Base-by-base conservation (phyloP, 2,329 filamentous ascomycete genomes). In the Trichoderma semiorbis region DNA sequence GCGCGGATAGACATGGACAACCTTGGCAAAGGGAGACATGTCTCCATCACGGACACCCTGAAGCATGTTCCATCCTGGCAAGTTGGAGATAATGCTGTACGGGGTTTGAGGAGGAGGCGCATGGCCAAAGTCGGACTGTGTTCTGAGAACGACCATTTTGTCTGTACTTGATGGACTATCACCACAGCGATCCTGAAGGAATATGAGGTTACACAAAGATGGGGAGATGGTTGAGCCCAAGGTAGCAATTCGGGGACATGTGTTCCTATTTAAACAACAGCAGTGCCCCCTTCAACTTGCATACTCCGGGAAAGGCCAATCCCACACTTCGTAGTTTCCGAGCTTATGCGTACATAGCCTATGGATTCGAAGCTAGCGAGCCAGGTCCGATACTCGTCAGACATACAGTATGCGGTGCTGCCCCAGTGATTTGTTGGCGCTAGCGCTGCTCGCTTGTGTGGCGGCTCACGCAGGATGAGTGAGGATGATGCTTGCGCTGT, bases 1-100 rank as follows among this genome's bases (percentile, higher is more conserved):
- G 5, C 85, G 82, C 12, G 85, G 85, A 62, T 87, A 87, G 32
- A 86, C 79, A 70, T 84, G 81, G 64, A 79, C 79, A 1, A 86
- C 58, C 21, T 66, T 77, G 39, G 76, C 60, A n/a, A 85, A 67
- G 1, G 82, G 63, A 12, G 75, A 70, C 32, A 71, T 73, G 65
- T 85, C 84, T 18, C 84, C 84, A 8, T 85, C 80, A 10, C 84
- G 81, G 39, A 86, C 74, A 5, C 75, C 75, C 58, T 80, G 74
- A n/a, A 78, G 77, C 7, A 78, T 75, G 7, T 83, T 78, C 85
- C 85, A 87, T 28, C 82, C 82, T 0, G 83, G 83, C 2, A 81
- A 36, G 74, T 87, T 84, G 69, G 81, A 78, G 66, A 85, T 84
- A 78, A 87, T 81, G 72, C 82, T 83, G 74, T 87, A 85, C 0